Conservation (phyloP, 768 basidiomycete genomes). For the Agrocybe pediades region DNA sequence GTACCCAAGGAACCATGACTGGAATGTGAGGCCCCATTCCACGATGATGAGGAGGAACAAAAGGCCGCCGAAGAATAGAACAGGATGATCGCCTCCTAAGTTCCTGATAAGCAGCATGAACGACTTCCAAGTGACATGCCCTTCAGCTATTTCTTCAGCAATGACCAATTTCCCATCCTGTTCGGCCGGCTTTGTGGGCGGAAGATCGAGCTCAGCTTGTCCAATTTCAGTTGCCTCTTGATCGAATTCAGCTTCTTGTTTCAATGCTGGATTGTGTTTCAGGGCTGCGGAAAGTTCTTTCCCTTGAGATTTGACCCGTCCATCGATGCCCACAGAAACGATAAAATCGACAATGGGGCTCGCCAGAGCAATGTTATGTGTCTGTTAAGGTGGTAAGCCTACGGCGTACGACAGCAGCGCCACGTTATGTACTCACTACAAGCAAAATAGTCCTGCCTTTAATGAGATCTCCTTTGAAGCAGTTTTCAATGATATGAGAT, state of each 20-base stretch:
- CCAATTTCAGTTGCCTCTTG: conserved; percentile 24
- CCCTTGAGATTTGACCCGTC: conserved; percentile 55
- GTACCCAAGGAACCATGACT: conserved; percentile 47
- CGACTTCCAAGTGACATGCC: conserved; percentile 27
- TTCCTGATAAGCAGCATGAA: conserved; percentile 40
- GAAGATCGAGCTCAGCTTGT: conserved; percentile 28
- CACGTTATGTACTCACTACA: conserved; percentile 47
- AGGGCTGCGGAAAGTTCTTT: conserved; percentile 50
- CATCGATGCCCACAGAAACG: conserved; percentile 56
- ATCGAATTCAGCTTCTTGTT: conserved; percentile 29
- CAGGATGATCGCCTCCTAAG: conserved; percentile 35
- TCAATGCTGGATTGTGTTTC: conserved; percentile 33
- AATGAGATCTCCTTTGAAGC: conserved; percentile 78
- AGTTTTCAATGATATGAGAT: conserved; percentile 77
- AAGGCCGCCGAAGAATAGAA: conserved; percentile 34
- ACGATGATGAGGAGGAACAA: conserved; percentile 25
- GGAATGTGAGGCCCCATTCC: conserved; percentile 28
- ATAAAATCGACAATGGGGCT: conserved; percentile 58
- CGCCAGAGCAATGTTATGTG: conserved; percentile 54
- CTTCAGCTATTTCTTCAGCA: conserved; percentile 60
- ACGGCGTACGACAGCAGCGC: neutral
- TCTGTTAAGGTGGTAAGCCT: conserved; percentile 26
- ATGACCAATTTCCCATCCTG: conserved; percentile 44
- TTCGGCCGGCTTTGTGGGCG: conserved; percentile 25
- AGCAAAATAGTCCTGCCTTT: conserved; percentile 81